Percentiles rank a stretch among this genome's conserved stretches.
phyloP scores from a whole-genome alignment of 2,329 filamentous ascomycete species.

The Mycosphaerella arachidis region DNA sequence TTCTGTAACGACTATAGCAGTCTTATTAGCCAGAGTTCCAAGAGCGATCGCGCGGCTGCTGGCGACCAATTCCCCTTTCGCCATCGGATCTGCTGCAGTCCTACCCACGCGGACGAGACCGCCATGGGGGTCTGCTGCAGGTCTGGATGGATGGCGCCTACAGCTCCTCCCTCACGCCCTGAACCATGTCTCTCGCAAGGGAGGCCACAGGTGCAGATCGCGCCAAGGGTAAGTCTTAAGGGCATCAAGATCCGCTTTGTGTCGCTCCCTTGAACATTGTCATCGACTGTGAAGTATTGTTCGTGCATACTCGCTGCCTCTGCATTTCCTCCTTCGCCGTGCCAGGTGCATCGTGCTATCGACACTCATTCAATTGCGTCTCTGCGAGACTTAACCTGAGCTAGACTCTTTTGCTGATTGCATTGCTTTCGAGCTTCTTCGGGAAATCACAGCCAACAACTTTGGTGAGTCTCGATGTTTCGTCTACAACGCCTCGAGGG shows the following conservation, averaged over 20 bases:
- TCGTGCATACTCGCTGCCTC: slow-evolving; percentile 6
- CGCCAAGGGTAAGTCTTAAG: slow-evolving; percentile 23
- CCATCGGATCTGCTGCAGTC: slow-evolving; percentile 16
- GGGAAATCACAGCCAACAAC: slow-evolving; percentile 3
- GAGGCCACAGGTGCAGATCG: slow-evolving; percentile 16
- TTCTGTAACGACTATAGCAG: slow-evolving; percentile 3
- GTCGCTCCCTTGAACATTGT: slow-evolving; percentile 1
- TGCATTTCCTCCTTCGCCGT: slow-evolving; percentile 8
- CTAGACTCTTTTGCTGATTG: slow-evolving; percentile 21
- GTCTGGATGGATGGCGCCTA: slow-evolving; percentile 19
- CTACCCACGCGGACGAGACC: slow-evolving; percentile 14
- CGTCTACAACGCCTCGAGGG: not conserved
- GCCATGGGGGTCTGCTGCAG: slow-evolving; percentile 14
- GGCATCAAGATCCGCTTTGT: slow-evolving; percentile 10
- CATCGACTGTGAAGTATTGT: slow-evolving; percentile 3
- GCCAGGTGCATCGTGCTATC: slow-evolving; percentile 23
- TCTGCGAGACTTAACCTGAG: slow-evolving; percentile 22
- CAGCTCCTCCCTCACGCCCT: slow-evolving; percentile 10
- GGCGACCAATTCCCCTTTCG: slow-evolving; percentile 9
- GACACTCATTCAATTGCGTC: slow-evolving; percentile 17
- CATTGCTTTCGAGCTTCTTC: slow-evolving; percentile 11
- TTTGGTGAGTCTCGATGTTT: slow-evolving; percentile 10
- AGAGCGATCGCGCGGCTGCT: slow-evolving; percentile 2
- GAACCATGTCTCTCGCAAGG: slow-evolving; percentile 14
- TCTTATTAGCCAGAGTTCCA: slow-evolving; percentile 1